phyloP scores from a whole-genome alignment of 78 protist species.

The Protostelium mycophagum region DNA sequence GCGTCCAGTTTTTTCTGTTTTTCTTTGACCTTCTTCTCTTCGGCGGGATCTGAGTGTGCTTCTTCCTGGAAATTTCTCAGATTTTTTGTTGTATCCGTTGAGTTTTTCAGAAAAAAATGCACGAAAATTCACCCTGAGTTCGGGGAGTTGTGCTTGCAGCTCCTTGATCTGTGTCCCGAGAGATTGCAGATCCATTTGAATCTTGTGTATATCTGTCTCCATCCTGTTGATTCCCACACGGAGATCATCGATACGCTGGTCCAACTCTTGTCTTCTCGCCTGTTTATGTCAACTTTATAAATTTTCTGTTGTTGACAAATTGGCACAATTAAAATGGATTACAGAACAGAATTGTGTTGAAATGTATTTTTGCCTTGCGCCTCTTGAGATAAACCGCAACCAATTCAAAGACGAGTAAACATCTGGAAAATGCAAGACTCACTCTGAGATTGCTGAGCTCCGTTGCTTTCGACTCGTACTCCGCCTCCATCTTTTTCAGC shows the following conservation, averaged over 20 bases:
- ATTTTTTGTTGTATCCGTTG: background rate
- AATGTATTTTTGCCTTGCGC: too few relatives aligned
- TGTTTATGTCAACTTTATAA: too few relatives aligned
- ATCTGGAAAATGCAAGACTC: too few relatives aligned
- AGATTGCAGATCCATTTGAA: background rate
- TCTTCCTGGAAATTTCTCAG: constrained; percentile 8
- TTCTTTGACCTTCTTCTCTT: constrained; percentile 8
- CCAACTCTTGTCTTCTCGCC: background rate
- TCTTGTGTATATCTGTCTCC: background rate
- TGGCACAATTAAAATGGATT: too few relatives aligned
- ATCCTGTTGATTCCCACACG: background rate
- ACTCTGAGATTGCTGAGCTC: background rate
- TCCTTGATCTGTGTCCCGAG: constrained; percentile 6
- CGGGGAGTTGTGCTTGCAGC: constrained; percentile 14
- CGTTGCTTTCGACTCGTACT: background rate
- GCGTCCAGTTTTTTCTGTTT: background rate
- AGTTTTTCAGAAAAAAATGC: background rate
- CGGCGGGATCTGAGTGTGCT: constrained; percentile 5
- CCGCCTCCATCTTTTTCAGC: background rate
- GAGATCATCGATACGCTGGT: background rate
- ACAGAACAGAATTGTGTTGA: too few relatives aligned
- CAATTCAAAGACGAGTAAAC: too few relatives aligned
- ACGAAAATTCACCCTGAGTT: background rate
- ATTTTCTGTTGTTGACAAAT: too few relatives aligned
- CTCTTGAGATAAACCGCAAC: too few relatives aligned